phyloP scores from a whole-genome alignment of 2,329 filamentous ascomycete genomes.

The Metarhizium rileyi region DNA sequence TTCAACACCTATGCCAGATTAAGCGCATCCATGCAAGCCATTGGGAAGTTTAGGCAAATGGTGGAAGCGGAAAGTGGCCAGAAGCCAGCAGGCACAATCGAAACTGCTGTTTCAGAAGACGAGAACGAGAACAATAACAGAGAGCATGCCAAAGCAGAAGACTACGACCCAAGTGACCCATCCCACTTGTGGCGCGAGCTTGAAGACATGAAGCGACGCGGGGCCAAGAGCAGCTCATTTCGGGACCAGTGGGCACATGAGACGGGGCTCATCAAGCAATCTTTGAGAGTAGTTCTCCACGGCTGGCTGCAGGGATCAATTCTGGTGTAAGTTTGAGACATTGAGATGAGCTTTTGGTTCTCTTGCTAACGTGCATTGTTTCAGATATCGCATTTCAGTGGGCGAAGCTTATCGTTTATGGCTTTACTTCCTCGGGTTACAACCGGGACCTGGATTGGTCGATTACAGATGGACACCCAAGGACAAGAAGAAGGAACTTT shows the following conservation, averaged over 20 bases:
- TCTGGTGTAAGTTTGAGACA: slow-evolving; percentile 51
- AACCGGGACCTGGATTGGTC: slow-evolving; percentile 4
- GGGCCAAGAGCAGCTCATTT: slow-evolving; percentile 23
- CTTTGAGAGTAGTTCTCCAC: slow-evolving; percentile 55
- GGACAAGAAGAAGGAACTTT: slow-evolving; percentile 6
- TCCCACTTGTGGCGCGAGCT: slow-evolving; percentile 1
- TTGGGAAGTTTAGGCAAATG: slow-evolving; percentile 60
- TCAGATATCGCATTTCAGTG: slow-evolving; percentile 1
- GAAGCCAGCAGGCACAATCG: slow-evolving; percentile 9
- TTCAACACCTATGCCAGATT: slow-evolving; percentile 91
- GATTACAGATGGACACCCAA: slow-evolving; percentile 7
- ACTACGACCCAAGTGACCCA: slow-evolving; percentile 15
- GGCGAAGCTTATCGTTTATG: slow-evolving; percentile 3
- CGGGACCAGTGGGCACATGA: slow-evolving; percentile 55
- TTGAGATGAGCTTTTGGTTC: not conserved
- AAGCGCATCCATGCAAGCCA: slow-evolving; percentile 66
- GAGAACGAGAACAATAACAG: slow-evolving; percentile 33
- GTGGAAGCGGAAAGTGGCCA: slow-evolving; percentile 34
- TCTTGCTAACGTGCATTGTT: not conserved
- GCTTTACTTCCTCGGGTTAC: slow-evolving; percentile 8
- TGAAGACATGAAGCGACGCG: slow-evolving; percentile 18
- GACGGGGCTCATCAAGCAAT: slow-evolving; percentile 49
- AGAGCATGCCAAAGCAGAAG: slow-evolving; percentile 17
- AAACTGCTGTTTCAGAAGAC: slow-evolving; percentile 13
- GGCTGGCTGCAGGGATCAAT: slow-evolving; percentile 62